Evolutionary conservation across 148 eudicot species (phyloP).

Genomic region (Fagopyrum tataricum): DNA sequence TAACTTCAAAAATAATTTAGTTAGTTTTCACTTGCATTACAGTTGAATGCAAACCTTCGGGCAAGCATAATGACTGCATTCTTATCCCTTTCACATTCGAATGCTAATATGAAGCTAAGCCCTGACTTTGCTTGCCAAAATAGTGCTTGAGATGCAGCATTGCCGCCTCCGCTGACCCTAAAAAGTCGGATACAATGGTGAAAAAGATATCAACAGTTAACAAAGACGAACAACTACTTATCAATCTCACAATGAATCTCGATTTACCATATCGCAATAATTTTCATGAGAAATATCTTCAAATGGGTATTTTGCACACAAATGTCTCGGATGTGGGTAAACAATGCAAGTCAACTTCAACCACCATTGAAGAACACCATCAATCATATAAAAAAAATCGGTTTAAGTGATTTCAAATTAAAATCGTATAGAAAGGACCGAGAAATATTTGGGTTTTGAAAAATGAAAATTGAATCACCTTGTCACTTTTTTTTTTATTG

Average conservation of each 20-base stretch:
- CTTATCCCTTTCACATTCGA: conserved; percentile 85
- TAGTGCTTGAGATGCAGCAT: conserved; percentile 89
- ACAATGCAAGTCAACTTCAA: conserved; percentile 57
- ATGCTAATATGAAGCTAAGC: conserved; percentile 70
- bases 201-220: not conserved
- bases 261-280: conserved; percentile 45
- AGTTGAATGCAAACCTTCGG: conserved; percentile 89
- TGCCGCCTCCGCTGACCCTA: conserved; percentile 97
- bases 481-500: conserved; percentile 42
- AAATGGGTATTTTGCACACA: conserved; percentile 40
- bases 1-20: not conserved
- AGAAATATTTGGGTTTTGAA: not conserved
- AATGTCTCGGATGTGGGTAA: conserved; percentile 65
- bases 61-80: conserved; percentile 95
- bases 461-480: conserved; percentile 22
- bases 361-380: not conserved
- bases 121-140: conserved; percentile 84
- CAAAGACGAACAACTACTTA: not conserved
- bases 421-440: too few relatives aligned
- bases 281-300: conserved; percentile 33
- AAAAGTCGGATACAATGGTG: conserved; percentile 42
- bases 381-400: not conserved
- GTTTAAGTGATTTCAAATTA: not conserved
- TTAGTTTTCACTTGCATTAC: conserved; percentile 62
- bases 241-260: not conserved